Evolutionary conservation across 1,284 basidiomycete genomes (phyloP).

Genomic region (Irpex sp.): DNA sequence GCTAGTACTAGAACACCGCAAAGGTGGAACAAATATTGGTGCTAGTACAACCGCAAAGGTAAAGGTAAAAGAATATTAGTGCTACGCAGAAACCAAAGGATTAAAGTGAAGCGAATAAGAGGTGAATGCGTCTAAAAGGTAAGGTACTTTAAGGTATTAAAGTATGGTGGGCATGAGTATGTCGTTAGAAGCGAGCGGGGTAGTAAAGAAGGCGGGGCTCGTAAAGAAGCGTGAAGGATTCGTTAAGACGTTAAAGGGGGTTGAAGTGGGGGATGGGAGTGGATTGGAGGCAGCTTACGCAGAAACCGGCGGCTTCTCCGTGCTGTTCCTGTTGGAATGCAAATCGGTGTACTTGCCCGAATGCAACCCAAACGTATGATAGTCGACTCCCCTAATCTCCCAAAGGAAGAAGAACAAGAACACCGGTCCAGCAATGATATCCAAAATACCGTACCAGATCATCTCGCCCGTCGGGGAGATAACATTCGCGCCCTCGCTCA

Average conservation of each 20-base stretch:
- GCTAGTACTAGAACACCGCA: too few relatives aligned
- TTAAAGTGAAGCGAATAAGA: too few relatives aligned
- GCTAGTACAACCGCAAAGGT: too few relatives aligned
- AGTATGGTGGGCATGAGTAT: too few relatives aligned
- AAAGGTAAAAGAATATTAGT: too few relatives aligned
- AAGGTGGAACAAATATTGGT: too few relatives aligned
- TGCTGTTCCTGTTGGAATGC: background rate
- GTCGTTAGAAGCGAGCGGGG: too few relatives aligned
- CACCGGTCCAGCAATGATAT: constrained; percentile 48
- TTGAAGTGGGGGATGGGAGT: background rate
- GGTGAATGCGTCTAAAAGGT: too few relatives aligned
- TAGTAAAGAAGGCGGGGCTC: too few relatives aligned
- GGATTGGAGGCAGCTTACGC: too few relatives aligned
- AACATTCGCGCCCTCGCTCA: constrained; percentile 41
- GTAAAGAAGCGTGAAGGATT: background rate
- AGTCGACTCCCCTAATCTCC: constrained; percentile 22
- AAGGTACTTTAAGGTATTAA: too few relatives aligned
- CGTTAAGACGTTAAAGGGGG: background rate
- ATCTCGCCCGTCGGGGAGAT: constrained; percentile 40
- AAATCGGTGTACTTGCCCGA: constrained; percentile 25
- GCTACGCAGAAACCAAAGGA: too few relatives aligned
- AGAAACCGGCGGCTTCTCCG: constrained; percentile 5
- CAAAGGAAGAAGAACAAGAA: constrained; percentile 32
- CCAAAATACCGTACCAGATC: constrained; percentile 58
- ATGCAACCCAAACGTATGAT: constrained; percentile 19